Percentiles rank a stretch among this genome's conserved stretches.
phyloP scores from a whole-genome alignment of 176 grass and related monocot genomes.

The Elaeis guineensis region DNA sequence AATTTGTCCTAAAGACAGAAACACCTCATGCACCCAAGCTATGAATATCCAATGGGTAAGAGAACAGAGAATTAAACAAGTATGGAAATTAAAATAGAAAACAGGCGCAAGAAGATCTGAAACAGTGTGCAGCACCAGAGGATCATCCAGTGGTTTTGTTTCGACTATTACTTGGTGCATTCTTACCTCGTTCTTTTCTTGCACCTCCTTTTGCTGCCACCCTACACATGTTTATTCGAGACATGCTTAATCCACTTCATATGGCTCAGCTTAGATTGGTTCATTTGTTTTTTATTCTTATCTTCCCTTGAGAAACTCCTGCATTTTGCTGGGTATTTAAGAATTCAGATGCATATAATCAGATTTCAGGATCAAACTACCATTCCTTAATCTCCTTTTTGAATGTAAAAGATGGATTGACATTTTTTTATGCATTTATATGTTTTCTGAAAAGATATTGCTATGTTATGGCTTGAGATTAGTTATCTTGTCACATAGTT shows the following conservation, averaged over 20 bases:
- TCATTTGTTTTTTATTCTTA: not conserved
- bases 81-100: conserved; percentile 23
- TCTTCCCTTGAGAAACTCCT: not conserved
- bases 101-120: conserved; percentile 34
- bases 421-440: no score
- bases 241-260: conserved; percentile 26
- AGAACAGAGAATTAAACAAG: conserved; percentile 10
- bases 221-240: not conserved
- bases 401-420: no score
- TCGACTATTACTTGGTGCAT: conserved; percentile 25
- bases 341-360: no score
- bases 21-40: not conserved
- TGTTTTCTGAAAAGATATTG: no score
- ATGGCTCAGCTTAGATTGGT: conserved; percentile 28
- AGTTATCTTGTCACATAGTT: no score
- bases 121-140: conserved; percentile 30
- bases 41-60: not conserved
- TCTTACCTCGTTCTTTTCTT: conserved; percentile 31
- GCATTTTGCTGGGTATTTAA: not conserved
- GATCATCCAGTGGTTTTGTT: conserved; percentile 22
- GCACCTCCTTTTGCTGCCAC: conserved; percentile 27
- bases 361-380: no score
- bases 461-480: no score
- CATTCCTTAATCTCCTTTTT: no score
- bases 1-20: conserved; percentile 29